Evolutionary conservation across 805 yeast species (phyloP), one percentile per base, ranked within the genome.

Genomic region (Brettanomyces anomalus): DNA sequence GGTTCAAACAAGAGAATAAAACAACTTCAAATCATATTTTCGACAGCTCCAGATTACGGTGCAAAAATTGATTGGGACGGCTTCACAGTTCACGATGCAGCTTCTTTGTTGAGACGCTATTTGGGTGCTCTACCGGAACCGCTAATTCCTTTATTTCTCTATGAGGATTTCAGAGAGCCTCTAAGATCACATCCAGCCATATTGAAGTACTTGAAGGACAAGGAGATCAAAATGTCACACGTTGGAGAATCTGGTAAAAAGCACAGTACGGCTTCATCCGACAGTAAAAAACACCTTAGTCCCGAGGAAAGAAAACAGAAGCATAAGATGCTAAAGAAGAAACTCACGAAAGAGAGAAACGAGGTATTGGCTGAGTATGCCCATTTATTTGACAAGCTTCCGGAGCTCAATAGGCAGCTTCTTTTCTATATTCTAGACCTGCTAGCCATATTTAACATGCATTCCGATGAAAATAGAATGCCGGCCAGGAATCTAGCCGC

Each of bases 1-100:
- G 98, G 98, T 3, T 82, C 95, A 14, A 79, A 86, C 26, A 84
- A 87, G 56, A 72, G 98, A 43, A 81, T 93, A 32, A 85, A 86
- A 52, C 89, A 86, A 50, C 69, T 93, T 33, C 97, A 93, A 60
- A 72, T 76, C 33, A 70, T 81, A 13, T 93, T 93, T 66, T 85
- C 89, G 43, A 65, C 84, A 2, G 87, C 96, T 2, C 97, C 98
- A 0, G 79, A 77, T 46, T 93, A 83, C 58, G 99, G 98, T 15
- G 76, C 87, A 40, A 83, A 82, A 51, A 72, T 89, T 37, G 76
- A 75, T 50, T 93, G 97, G 98, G 88, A 85, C 39, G 90, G 95
- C 0, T 93, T 78, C 64, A 86, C 88, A 1, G 97, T 90, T 11
- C 98, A 93, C 64, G 99, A 93, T 62, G 97, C 96, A 1, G 95